Conservation (phyloP, 164 flowering plant species). For the Nymphaea thermarum region DNA sequence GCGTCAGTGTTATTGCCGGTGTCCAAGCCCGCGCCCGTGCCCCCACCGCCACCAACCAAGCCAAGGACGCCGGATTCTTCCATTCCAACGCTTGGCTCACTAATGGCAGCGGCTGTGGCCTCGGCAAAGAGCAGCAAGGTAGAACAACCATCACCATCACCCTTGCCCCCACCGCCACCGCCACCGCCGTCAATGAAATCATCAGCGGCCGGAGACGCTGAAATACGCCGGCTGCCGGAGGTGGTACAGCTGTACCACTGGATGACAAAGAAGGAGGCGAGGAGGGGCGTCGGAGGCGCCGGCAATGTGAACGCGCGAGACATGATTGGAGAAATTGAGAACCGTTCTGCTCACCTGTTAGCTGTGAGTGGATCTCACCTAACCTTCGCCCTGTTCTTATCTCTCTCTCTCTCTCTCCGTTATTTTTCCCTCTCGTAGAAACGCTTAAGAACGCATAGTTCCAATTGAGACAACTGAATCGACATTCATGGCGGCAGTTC, state of each 20-base stretch:
- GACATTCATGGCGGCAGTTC: too few species aligned
- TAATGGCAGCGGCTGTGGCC: not conserved
- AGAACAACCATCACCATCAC: conserved; percentile 4
- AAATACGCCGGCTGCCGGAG: conserved; percentile 58
- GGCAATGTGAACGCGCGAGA: conserved; percentile 23
- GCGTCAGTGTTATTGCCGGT: too few species aligned
- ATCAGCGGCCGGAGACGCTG: conserved; percentile 14
- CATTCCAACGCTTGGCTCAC: conserved; percentile 4
- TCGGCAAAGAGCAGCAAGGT: conserved; percentile 9
- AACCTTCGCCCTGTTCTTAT: too few species aligned
- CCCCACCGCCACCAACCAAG: too few species aligned
- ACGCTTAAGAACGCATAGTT: too few species aligned
- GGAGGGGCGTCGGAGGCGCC: conserved; percentile 20
- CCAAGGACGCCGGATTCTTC: conserved; percentile 8
- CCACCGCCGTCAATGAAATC: conserved; percentile 45
- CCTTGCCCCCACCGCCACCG: conserved; percentile 41
- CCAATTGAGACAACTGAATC: too few species aligned
- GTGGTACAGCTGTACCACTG: conserved; percentile 58
- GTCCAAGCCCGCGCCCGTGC: too few species aligned
- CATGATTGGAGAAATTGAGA: conserved; percentile 88
- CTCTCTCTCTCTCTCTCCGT: too few species aligned
- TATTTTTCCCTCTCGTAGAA: too few species aligned
- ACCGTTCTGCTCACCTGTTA: conserved; percentile 53
- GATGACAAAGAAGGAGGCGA: conserved; percentile 39
- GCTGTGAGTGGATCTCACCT: conserved; percentile 36